phyloP scores from a whole-genome alignment of 257 asterid species.

The Anisodus acutangulus region DNA sequence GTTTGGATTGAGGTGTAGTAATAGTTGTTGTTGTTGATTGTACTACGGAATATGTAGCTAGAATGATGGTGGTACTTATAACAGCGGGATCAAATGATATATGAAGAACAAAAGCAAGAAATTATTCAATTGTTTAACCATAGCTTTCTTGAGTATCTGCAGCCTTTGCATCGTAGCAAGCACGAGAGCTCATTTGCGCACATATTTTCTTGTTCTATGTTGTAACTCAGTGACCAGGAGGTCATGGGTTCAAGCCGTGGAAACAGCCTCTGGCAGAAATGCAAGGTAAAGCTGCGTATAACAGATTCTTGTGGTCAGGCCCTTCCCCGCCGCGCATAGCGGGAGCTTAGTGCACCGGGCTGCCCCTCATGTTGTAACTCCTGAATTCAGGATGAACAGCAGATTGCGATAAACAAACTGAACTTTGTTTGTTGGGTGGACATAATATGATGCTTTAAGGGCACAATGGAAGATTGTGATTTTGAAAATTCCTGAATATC shows the following conservation, averaged over 20 bases:
- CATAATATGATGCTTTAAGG: background rate
- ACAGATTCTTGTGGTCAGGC: no score
- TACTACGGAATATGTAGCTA: background rate
- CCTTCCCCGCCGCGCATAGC: no score
- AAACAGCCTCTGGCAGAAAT: no score
- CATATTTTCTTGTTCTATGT: background rate
- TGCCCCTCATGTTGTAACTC: no score
- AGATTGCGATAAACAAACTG: background rate
- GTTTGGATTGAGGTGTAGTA: background rate
- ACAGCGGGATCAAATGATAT: background rate
- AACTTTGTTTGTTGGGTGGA: background rate
- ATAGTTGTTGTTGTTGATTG: background rate
- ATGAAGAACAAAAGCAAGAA: background rate
- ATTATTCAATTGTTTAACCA: background rate
- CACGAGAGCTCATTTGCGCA: background rate
- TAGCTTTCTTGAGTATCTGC: no score
- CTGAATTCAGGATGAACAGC: background rate
- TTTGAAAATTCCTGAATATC: background rate
- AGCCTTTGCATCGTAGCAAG: no score
- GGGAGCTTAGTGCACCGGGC: no score
- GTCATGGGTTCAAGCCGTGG: no score
- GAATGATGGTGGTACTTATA: background rate
- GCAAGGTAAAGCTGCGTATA: no score
- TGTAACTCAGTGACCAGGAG: background rate
- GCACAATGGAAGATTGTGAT: background rate